phyloP scores from a whole-genome alignment of 2,329 filamentous ascomycete genomes.

The Metarhizium anisopliae region DNA sequence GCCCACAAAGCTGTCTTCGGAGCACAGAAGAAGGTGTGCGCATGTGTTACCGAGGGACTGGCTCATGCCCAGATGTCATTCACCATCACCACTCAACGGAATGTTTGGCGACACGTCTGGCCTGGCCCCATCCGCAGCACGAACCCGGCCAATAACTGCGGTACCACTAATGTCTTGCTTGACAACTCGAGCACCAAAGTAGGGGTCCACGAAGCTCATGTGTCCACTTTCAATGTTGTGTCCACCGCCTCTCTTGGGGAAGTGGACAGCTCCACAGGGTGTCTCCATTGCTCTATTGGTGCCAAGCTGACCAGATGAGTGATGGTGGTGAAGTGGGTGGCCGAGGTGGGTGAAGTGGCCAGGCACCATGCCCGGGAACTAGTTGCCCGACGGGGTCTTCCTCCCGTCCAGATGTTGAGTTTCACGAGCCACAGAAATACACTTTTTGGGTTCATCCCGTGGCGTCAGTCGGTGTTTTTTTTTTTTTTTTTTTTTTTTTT shows the following conservation, averaged over 20 bases:
- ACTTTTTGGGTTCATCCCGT: neutral
- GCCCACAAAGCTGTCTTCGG: too few species aligned
- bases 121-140: neutral
- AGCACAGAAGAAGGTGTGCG: too few species aligned
- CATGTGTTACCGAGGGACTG: too few species aligned
- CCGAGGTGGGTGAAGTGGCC: neutral
- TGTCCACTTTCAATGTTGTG: neutral
- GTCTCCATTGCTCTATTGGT: neutral
- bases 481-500: too few species aligned
- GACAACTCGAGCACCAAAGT: neutral
- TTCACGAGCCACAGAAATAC: neutral
- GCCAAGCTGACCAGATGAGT: neutral
- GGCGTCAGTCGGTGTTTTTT: neutral
- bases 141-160: too few species aligned
- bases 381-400: neutral
- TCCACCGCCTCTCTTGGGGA: neutral
- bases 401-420: neutral
- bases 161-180: too few species aligned
- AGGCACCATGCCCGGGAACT: neutral
- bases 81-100: neutral
- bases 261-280: neutral
- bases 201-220: too few species aligned
- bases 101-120: neutral
- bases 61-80: neutral
- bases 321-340: neutral